A percentile compares a stretch with the other conserved stretches of the same genome.
Evolutionary conservation across 148 eudicot species (phyloP).

Genomic region (Chenopodium formosanum): DNA sequence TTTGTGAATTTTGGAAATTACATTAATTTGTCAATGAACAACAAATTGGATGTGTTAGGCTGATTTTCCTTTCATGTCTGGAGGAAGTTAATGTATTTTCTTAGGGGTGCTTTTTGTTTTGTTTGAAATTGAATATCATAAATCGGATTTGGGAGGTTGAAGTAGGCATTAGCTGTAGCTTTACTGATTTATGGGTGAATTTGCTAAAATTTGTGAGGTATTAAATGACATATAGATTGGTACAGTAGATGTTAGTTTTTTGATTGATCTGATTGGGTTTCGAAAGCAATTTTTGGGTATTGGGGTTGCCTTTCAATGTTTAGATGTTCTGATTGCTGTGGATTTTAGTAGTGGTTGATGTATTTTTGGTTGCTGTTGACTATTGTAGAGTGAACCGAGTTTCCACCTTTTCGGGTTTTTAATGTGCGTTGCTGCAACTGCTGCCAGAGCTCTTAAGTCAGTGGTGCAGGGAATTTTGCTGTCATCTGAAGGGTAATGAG

Average conservation of each 20-base stretch:
- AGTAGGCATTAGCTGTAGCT: not conserved
- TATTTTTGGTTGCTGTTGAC: not conserved
- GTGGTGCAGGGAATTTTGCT: slow-evolving; percentile 94
- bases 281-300: not conserved
- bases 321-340: not conserved
- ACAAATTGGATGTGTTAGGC: not conserved
- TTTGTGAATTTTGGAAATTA: not conserved
- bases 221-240: not conserved
- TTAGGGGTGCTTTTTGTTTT: too few relatives aligned
- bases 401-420: slow-evolving; percentile 90
- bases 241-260: not conserved
- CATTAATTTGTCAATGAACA: not conserved
- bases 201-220: not conserved
- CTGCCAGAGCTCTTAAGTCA: slow-evolving; percentile 88
- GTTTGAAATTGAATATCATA: too few relatives aligned
- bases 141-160: too few relatives aligned
- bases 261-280: not conserved
- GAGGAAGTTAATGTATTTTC: too few relatives aligned
- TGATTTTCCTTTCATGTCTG: not conserved
- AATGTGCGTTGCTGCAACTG: slow-evolving; percentile 91
- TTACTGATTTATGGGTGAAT: not conserved
- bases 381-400: slow-evolving; percentile 79
- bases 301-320: slow-evolving; percentile 2
- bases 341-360: slow-evolving; percentile 18
- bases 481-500: slow-evolving; percentile 86